Base-by-base conservation (phyloP, 1,139 yeast species). In the Suhomyces maxii region DNA sequence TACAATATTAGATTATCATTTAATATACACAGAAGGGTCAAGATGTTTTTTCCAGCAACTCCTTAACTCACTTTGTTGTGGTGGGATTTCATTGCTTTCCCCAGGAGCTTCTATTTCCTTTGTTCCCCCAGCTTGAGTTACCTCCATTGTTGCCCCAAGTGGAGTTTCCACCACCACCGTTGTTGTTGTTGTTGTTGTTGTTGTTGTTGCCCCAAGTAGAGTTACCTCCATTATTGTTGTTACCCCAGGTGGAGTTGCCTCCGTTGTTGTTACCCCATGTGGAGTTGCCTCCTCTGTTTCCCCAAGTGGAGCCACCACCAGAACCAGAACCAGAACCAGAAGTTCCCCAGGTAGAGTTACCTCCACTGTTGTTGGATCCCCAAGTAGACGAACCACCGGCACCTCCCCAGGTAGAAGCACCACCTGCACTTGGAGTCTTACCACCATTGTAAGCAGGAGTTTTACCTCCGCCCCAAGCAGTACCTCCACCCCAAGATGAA, bases 401-500 rank as follows among this genome's bases (percentile, higher is more conserved):
- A 36, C 40, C 45, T 34, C 71, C 72, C 73, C 73, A 68, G 18
- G 68, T 49, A 9, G 59, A 55, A 3, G 71, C 68, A 32, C 67
- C 69, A n/a, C 77, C 77, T 30, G 71, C 54, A 31, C 37, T 28
- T 23, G 57, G 55, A 6, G 54, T 53, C 37, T 48, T 52, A 26
- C 57, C 56, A 25, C 57, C 56, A 36, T 46, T 52, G 46, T 59
- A 60, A 12, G 68, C 67, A 33, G 71, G 66, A 25, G 72, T 66
- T 47, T 63, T 64, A 10, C 68, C 68, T 23, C 61, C 61, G 8
- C 82, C 83, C 71, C 82, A 79, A 1, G 81, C 67, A 9, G 82
- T 74, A 7, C 76, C 73, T 41, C 64, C 63, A 39, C 80, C 78
- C 79, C 80, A 76, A 3, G 80, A 64, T 1, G 82, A 73, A 14